Percentiles rank a stretch among this genome's conserved stretches.
Conservation (phyloP, 805 yeast genomes). For the Wickerhamiella occidentalis region DNA sequence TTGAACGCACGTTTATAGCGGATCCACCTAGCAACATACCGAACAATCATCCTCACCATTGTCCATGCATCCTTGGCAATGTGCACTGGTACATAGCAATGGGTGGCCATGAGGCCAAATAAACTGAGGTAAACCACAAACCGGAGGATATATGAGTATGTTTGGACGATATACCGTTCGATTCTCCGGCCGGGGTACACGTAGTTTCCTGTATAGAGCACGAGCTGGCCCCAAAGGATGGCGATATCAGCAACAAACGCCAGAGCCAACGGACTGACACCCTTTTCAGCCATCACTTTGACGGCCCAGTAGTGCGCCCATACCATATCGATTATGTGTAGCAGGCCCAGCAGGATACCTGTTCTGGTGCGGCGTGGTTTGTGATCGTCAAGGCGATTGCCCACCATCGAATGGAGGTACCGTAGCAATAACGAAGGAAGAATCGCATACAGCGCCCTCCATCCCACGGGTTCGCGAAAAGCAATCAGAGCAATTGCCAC, state of each 20-base stretch:
- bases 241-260: conserved; percentile 14
- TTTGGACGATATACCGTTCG: conserved; percentile 2
- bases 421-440: conserved; percentile 11
- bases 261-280: conserved; percentile 11
- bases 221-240: conserved; percentile 14
- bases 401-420: conserved; percentile 12
- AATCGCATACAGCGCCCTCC: conserved; percentile 10
- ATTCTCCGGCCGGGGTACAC: conserved; percentile 3
- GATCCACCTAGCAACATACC: conserved; percentile 4
- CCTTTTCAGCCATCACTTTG: conserved; percentile 2
- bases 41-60: conserved; percentile 6
- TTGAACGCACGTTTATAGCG: conserved; percentile 12
- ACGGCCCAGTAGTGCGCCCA: conserved; percentile 14
- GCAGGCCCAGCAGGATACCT: conserved; percentile 2
- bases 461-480: conserved; percentile 15
- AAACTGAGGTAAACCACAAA: conserved; percentile 11
- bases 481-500: conserved; percentile 14
- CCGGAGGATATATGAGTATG: conserved; percentile 1
- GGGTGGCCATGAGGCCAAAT: conserved; percentile 10
- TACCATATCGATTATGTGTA: conserved; percentile 12
- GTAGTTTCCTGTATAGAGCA: conserved; percentile 8
- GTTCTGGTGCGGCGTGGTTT: not conserved
- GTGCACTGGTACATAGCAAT: conserved; percentile 14
- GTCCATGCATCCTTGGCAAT: conserved; percentile 11
- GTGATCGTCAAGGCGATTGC: not conserved